phyloP scores from a whole-genome alignment of 768 basidiomycete genomes.

The Amanita exitialis region DNA sequence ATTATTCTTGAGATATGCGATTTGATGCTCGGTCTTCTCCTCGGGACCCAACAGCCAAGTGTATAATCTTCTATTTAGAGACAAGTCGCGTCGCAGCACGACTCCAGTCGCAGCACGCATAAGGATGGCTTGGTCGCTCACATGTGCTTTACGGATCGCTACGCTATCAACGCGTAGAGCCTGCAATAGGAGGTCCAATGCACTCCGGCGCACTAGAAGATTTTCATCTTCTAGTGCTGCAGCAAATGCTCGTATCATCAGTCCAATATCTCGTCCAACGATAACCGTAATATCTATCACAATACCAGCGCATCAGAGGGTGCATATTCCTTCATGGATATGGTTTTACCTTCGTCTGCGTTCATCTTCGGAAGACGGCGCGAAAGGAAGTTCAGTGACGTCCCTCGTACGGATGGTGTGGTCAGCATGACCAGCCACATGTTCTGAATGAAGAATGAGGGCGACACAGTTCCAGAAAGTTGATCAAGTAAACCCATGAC shows the following conservation, averaged over 20 bases:
- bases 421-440: conserved; percentile 93
- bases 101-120: conserved; percentile 84
- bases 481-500: conserved; percentile 74
- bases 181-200: conserved; percentile 76
- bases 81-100: conserved; percentile 86
- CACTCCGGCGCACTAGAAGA: conserved; percentile 77
- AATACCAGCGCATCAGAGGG: background rate
- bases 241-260: conserved; percentile 91
- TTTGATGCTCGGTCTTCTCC: conserved; percentile 68
- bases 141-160: conserved; percentile 57
- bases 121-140: conserved; percentile 70
- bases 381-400: conserved; percentile 80
- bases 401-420: conserved; percentile 73
- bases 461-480: conserved; percentile 75
- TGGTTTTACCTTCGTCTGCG: conserved; percentile 52
- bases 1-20: conserved; percentile 57
- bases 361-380: conserved; percentile 66
- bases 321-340: background rate
- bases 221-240: conserved; percentile 92
- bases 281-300: conserved; percentile 52
- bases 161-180: conserved; percentile 65
- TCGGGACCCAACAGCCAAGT: conserved; percentile 86
- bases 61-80: conserved; percentile 86
- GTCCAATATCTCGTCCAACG: conserved; percentile 78
- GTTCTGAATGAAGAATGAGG: conserved; percentile 90